These are phyloP conservation scores for Termitomyces sp. DNA, from an alignment of 768 basidiomycete genomes.

Conservation along the genomic window DNA sequence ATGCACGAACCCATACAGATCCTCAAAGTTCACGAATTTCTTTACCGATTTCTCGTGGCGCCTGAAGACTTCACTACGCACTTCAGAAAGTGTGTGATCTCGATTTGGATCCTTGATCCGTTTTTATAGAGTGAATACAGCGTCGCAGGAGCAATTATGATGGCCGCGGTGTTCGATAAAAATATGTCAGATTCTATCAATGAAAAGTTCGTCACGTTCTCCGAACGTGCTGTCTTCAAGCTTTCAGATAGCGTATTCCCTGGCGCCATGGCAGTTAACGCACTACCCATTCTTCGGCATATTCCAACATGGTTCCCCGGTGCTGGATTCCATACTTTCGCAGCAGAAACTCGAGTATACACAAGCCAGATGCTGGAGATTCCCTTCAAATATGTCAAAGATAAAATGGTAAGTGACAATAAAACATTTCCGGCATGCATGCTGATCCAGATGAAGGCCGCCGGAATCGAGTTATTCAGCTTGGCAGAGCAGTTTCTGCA, in stretches of 20 bases:
- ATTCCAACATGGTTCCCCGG: constrained; percentile 39
- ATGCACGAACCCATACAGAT: constrained; percentile 24
- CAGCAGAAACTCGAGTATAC: neutral
- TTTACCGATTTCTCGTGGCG: constrained; percentile 14
- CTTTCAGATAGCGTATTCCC: constrained; percentile 15
- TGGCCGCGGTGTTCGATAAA: constrained; percentile 29
- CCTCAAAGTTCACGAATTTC: constrained; percentile 23
- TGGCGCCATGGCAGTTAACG: constrained; percentile 24
- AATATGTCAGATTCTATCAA: constrained; percentile 20
- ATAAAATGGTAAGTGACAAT: constrained; percentile 7
- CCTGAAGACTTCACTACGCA: constrained; percentile 19
- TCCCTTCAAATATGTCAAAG: constrained; percentile 15
- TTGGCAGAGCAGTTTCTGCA: constrained; percentile 10
- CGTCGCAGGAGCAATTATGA: constrained; percentile 13
- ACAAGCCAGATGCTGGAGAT: constrained; percentile 15
- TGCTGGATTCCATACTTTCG: constrained; percentile 21
- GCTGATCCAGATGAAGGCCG: constrained; percentile 1
- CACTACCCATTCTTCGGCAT: constrained; percentile 30
- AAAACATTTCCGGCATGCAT: neutral
- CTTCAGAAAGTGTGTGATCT: constrained; percentile 4
- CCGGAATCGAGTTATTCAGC: constrained; percentile 4
- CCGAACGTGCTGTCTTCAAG: constrained; percentile 20
- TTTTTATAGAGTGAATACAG: neutral
- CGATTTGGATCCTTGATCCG: neutral
- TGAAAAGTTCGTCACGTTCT: constrained; percentile 23